phyloP scores from a whole-genome alignment of 2,329 filamentous ascomycete species.

The Penicillium sp. region DNA sequence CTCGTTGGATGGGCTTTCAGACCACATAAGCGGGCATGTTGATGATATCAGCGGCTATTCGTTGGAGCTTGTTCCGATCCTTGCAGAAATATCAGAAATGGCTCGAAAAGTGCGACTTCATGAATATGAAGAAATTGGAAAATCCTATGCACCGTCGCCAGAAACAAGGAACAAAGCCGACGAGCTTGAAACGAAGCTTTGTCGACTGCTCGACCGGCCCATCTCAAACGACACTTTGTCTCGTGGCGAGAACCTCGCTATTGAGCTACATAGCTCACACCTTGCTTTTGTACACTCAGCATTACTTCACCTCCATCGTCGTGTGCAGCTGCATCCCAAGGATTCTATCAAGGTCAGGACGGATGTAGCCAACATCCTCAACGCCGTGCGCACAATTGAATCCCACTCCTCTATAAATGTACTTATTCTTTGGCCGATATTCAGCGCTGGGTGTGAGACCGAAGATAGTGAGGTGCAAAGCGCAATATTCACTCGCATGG shows the following conservation, averaged over 20 bases:
- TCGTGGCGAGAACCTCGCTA: slow-evolving; percentile 8
- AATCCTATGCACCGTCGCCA: not conserved
- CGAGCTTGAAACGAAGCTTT: slow-evolving; percentile 9
- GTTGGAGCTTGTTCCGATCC: slow-evolving; percentile 21
- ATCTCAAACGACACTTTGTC: slow-evolving; percentile 1
- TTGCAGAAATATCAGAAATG: slow-evolving; percentile 19
- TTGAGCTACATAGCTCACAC: slow-evolving; percentile 21
- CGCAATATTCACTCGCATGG: slow-evolving; percentile 21
- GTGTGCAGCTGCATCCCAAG: slow-evolving; percentile 18
- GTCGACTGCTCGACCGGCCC: slow-evolving; percentile 6
- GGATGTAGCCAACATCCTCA: slow-evolving; percentile 17
- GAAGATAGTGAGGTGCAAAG: slow-evolving; percentile 12
- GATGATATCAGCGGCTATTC: slow-evolving; percentile 30
- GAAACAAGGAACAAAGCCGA: slow-evolving; percentile 4
- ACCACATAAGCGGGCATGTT: slow-evolving; percentile 5
- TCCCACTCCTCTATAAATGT: slow-evolving; percentile 24
- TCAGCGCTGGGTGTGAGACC: slow-evolving; percentile 28
- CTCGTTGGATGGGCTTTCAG: slow-evolving; percentile 7
- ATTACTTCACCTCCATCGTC: slow-evolving; percentile 25
- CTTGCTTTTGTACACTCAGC: slow-evolving; percentile 24
- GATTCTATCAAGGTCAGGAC: slow-evolving; percentile 14
- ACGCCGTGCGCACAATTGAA: slow-evolving; percentile 14
- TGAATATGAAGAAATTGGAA: not conserved
- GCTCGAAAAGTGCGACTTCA: slow-evolving; percentile 4
- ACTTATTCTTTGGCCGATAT: slow-evolving; percentile 28